These are phyloP conservation scores for Alternaria brassicicola DNA, from an alignment of 2,329 filamentous ascomycete species.

Conservation along the genomic window DNA sequence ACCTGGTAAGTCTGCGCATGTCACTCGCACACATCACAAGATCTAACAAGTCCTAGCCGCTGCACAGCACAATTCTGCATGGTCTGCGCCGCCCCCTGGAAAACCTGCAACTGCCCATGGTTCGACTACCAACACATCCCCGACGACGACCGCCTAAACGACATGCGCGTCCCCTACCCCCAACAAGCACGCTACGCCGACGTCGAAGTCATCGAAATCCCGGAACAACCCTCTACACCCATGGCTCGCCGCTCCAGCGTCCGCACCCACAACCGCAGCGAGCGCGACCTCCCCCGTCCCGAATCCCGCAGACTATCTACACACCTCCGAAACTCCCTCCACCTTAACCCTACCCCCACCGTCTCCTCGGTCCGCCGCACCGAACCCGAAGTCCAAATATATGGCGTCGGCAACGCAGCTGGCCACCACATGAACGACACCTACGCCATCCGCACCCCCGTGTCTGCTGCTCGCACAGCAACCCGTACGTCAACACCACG, in stretches of 20 bases:
- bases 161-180: conserved; percentile 43
- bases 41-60: conserved; percentile 56
- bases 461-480: conserved; percentile 36
- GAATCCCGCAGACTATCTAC: conserved; percentile 50
- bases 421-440: conserved; percentile 66
- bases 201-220: conserved; percentile 42
- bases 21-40: conserved; percentile 7
- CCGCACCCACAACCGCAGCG: conserved; percentile 32
- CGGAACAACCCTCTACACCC: conserved; percentile 30
- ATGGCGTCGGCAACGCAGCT: conserved; percentile 59
- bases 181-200: conserved; percentile 28
- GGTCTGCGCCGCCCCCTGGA: conserved; percentile 82
- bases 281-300: conserved; percentile 32
- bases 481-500: conserved; percentile 29
- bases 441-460: conserved; percentile 43
- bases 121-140: conserved; percentile 66
- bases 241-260: conserved; percentile 36
- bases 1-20: conserved; percentile 68
- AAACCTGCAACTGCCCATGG: conserved; percentile 80
- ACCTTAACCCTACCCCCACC: conserved; percentile 32
- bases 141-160: conserved; percentile 60
- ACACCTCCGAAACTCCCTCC: conserved; percentile 56
- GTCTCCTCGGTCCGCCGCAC: conserved; percentile 34
- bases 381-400: conserved; percentile 55
- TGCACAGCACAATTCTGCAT: conserved; percentile 88